Base-by-base conservation (phyloP, 148 eudicot genomes). In the Mesembryanthemum crystallinum region DNA sequence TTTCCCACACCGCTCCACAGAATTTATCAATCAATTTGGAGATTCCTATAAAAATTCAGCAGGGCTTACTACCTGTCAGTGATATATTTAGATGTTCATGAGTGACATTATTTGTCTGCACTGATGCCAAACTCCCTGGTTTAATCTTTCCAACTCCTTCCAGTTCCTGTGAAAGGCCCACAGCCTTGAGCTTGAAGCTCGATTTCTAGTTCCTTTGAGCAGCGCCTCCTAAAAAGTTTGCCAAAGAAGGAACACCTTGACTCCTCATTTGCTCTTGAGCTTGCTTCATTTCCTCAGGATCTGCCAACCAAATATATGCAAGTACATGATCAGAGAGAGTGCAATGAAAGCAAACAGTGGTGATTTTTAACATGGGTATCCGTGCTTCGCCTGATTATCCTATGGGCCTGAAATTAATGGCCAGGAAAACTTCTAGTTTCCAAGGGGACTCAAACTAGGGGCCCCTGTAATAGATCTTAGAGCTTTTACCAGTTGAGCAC, bases 271-370 rank as follows among this genome's bases (percentile, higher is more conserved):
- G 35, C 42, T 69, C 73, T 51, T 69, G 59, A 4, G 73, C 58
- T 28, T 30, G 62, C 72, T 68, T 58, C 59, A 76, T 73, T 86
- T 43, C 85, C 94, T 69, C 99, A 13, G 97, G 88, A 79, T 95
- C 98, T 95, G 93, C 65, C 77, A 73, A 64, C 21, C 35, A 39
- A 66, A 33, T 25, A 37, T 12, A 43, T 18, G n/a, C 57, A 49
- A 59, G 15, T 29, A 12, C 8, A 61, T 28, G 29, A 17, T 39
- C 2, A 43, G 23, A 68, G 66, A 29, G 4, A 15, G 28, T 17
- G 20, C 5, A 12, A 45, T 8, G n/a, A 39, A 58, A 67, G 51
- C 28, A 20, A 55, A 37, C 30, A 18, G 37, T 25, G 23, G 30
- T 27, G n/a, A 27, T 7, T 13, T 52, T 30, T 32, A 28, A 55